Evolutionary conservation across 768 basidiomycete genomes (phyloP), one percentile per base, ranked within the genome.

Genomic region (Leccinum rimulosum): DNA sequence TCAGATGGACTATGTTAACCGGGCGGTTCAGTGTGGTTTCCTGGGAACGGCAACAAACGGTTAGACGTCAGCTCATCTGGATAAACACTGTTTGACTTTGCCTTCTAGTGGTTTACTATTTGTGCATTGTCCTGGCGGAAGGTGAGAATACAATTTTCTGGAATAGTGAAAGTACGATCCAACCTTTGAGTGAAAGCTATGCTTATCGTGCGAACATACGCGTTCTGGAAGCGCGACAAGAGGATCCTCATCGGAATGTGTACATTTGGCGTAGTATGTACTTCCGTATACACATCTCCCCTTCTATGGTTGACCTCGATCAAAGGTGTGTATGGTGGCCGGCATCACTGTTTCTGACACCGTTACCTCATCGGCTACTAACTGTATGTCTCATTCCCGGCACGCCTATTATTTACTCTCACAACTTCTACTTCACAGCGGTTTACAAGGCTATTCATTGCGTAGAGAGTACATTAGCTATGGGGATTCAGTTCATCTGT

Each of bases 131-230:
- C n/a, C 51, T 66, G 14, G 56, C 65, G 8, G 65, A 66, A 60
- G 64, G 65, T 66, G 49, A 56, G 61, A 33, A 49, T 28, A 33
- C 14, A 12, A 15, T 55, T 11, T 27, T 19, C 22, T 33, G n/a
- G 31, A 43, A 22, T 22, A 22, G 22, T 22, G 9, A 19, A 50
- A 47, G 25, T 19, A 22, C 43, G 38, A 33, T 50, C 19, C 12
- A 56, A 25, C 22, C n/a, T 12, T 22, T 15, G 19, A 17, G 11
- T 12, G 6, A 40, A 27, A 66, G 65, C 19, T 1, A 66, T 66
- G 57, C 60, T 67, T 40, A 52, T 64, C 10, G 58, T 67, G 28
- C 63, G 66, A 30, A 67, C 66, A 38, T 67, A 64, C 10, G 62
- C 49, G 1, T 60, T 67, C 54, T 67, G 66, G 66, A 57, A 59